These are phyloP conservation scores for Linnemannia exigua DNA, from an alignment of 192 early-diverging fungal species.

Conservation along the genomic window DNA sequence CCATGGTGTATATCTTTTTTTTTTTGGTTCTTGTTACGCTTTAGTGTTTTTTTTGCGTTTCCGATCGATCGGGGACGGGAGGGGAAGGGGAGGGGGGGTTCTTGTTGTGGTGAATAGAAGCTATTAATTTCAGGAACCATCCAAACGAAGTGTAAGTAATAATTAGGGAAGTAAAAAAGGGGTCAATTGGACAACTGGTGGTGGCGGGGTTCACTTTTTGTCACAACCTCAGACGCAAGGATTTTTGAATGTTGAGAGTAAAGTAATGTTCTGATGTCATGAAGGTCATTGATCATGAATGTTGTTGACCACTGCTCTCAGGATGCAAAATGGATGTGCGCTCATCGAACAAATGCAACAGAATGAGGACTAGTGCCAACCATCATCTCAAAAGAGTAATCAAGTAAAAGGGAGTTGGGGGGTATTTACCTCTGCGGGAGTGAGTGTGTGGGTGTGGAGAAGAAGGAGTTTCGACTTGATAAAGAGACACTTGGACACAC, in stretches of 20 bases:
- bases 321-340: background rate
- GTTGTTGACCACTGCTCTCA: background rate
- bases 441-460: background rate
- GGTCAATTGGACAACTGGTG: background rate
- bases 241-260: background rate
- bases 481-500: conserved; percentile 6
- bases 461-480: conserved; percentile 2
- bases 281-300: background rate
- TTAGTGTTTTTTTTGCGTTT: background rate
- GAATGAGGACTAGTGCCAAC: background rate
- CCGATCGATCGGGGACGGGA: background rate
- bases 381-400: background rate
- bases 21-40: background rate
- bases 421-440: background rate
- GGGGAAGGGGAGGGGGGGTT: no score
- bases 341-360: background rate
- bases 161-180: background rate
- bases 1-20: background rate
- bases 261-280: background rate
- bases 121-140: conserved; percentile 1
- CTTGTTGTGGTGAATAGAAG: background rate
- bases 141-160: background rate
- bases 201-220: background rate
- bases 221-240: background rate
- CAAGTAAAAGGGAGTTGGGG: background rate